Evolutionary conservation across 192 early-diverging fungal species (phyloP).

Genomic region (Dimargaris xerosporica): DNA sequence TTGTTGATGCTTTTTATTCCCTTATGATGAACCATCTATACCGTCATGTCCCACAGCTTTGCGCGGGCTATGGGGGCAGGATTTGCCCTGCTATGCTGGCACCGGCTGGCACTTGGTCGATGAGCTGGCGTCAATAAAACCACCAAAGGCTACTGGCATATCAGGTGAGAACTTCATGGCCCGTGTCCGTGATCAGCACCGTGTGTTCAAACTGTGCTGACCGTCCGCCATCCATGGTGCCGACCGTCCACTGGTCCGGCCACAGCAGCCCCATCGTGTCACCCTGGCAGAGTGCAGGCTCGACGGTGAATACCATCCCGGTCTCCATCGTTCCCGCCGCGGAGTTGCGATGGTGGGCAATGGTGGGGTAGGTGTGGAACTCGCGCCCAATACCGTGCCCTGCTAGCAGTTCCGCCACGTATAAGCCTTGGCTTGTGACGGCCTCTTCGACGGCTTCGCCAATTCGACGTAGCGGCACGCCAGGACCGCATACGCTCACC

Average conservation of each 20-base stretch:
- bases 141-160: background rate
- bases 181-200: conserved; percentile 44
- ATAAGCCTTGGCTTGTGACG: conserved; percentile 29
- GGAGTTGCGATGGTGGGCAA: conserved; percentile 65
- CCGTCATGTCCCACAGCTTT: no score
- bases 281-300: conserved; percentile 77
- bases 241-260: conserved; percentile 80
- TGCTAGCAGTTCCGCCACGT: conserved; percentile 53
- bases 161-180: conserved; percentile 50
- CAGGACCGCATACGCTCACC: conserved; percentile 56
- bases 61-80: no score
- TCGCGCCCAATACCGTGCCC: conserved; percentile 77
- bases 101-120: no score
- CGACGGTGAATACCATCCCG: conserved; percentile 81
- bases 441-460: conserved; percentile 42
- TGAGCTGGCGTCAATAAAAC: no score
- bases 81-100: no score
- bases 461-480: conserved; percentile 48
- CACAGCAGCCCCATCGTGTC: conserved; percentile 46
- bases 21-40: no score
- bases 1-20: no score
- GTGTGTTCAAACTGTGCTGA: conserved; percentile 83
- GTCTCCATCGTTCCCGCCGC: conserved; percentile 51
- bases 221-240: conserved; percentile 60
- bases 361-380: conserved; percentile 70